A percentile compares a stretch with the other conserved stretches of the same genome.
Conservation (phyloP, 2,329 filamentous ascomycete genomes). For the Cordyceps fumosorosea region DNA sequence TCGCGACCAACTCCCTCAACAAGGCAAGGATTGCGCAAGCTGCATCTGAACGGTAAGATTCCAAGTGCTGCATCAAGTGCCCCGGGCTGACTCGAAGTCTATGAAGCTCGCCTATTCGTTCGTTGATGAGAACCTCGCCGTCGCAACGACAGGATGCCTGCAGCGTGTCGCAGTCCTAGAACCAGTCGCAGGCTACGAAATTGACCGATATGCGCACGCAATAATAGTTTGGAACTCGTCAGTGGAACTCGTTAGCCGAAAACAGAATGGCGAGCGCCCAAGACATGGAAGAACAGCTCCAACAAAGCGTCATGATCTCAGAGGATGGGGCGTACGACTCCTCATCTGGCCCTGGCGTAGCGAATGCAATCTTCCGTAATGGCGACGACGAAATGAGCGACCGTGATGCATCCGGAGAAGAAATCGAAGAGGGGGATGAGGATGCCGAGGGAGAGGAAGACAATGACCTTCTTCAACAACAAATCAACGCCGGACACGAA, state of each 20-base stretch:
- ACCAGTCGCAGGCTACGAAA: constrained; percentile 18
- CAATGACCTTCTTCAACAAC: constrained; percentile 25
- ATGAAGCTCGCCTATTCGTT: background rate
- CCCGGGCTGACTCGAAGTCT: background rate
- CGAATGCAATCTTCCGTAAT: constrained; percentile 23
- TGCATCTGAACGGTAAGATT: background rate
- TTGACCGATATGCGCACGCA: constrained; percentile 26
- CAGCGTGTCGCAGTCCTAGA: constrained; percentile 9
- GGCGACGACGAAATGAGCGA: constrained; percentile 32
- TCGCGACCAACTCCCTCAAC: background rate
- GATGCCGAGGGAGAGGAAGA: constrained; percentile 39
- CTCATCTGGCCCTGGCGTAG: background rate
- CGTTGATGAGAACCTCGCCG: constrained; percentile 5
- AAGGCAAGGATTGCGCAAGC: background rate
- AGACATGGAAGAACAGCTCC: constrained; percentile 51
- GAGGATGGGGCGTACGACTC: constrained; percentile 39
- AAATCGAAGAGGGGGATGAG: constrained; percentile 31
- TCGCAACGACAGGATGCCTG: constrained; percentile 12
- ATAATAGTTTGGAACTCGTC: constrained; percentile 9
- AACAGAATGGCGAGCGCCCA: constrained; percentile 44
- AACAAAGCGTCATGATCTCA: constrained; percentile 47
- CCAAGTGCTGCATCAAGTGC: background rate
- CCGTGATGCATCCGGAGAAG: constrained; percentile 34
- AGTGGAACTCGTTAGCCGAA: constrained; percentile 17
- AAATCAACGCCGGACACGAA: constrained; percentile 16